Evolutionary conservation across 2,329 filamentous ascomycete genomes (phyloP).

Genomic region (Coniochaeta sp.): DNA sequence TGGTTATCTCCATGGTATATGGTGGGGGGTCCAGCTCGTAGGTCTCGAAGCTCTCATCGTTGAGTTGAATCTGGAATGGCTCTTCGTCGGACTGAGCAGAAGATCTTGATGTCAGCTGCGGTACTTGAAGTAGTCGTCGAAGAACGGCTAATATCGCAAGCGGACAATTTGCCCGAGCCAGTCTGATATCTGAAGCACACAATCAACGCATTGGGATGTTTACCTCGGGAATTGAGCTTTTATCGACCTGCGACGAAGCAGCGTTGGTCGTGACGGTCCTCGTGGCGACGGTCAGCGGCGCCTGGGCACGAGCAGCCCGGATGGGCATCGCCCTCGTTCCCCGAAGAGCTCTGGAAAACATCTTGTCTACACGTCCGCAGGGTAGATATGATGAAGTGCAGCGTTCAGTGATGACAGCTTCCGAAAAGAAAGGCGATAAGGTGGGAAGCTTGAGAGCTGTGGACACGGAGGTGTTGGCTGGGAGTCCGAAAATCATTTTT

Average conservation of each 20-base stretch:
- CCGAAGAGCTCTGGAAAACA: slow-evolving; percentile 67
- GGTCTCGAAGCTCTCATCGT: slow-evolving; percentile 98
- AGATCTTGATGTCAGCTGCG: neutral
- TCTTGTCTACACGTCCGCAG: slow-evolving; percentile 25
- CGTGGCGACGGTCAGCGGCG: slow-evolving; percentile 40
- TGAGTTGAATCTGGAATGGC: slow-evolving; percentile 84
- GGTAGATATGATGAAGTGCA: neutral
- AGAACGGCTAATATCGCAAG: slow-evolving; percentile 3
- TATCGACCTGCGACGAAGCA: slow-evolving; percentile 82
- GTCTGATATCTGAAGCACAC: neutral
- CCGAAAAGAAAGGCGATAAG: neutral
- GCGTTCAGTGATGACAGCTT: slow-evolving; percentile 3
- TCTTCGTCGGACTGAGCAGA: slow-evolving; percentile 75
- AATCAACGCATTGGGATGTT: slow-evolving; percentile 10
- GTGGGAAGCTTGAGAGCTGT: slow-evolving; percentile 1
- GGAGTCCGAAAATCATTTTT: slow-evolving; percentile 13
- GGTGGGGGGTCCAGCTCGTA: slow-evolving; percentile 96
- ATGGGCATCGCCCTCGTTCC: slow-evolving; percentile 53
- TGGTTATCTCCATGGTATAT: slow-evolving; percentile 88
- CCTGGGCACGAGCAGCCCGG: slow-evolving; percentile 36
- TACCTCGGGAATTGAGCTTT: slow-evolving; percentile 52
- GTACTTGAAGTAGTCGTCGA: slow-evolving; percentile 1
- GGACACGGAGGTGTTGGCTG: neutral
- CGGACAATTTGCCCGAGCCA: neutral
- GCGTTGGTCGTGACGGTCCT: slow-evolving; percentile 92